Conservation (phyloP, 1,284 basidiomycete species). For the Neonothopanus nambi region DNA sequence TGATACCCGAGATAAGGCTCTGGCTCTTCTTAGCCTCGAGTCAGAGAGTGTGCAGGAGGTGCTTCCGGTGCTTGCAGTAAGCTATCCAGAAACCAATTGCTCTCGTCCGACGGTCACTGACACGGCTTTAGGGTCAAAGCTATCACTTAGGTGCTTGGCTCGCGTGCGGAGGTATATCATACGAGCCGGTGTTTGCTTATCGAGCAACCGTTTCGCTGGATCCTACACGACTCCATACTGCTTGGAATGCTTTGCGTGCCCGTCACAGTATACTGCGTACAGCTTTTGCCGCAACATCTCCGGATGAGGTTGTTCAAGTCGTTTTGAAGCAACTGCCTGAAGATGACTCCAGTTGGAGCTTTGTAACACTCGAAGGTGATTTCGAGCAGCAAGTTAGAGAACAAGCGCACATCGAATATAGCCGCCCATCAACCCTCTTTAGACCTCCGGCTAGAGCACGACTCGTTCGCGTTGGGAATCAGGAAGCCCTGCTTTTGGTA, state of each 20-base stretch:
- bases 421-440: slow-evolving; percentile 5
- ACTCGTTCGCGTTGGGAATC: slow-evolving; percentile 9
- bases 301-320: slow-evolving; percentile 9
- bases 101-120: neutral
- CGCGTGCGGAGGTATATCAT: slow-evolving; percentile 11
- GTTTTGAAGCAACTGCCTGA: neutral
- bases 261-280: slow-evolving; percentile 11
- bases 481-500: slow-evolving; percentile 8
- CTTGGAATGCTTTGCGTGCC: slow-evolving; percentile 7
- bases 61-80: slow-evolving; percentile 12
- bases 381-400: slow-evolving; percentile 7
- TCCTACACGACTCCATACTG: neutral
- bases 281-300: slow-evolving; percentile 10
- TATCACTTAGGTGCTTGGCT: slow-evolving; percentile 14
- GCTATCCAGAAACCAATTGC: neutral
- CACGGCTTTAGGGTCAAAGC: slow-evolving; percentile 8
- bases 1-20: neutral
- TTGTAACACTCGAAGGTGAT: slow-evolving; percentile 8
- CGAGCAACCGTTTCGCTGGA: neutral
- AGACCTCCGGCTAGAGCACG: slow-evolving; percentile 9
- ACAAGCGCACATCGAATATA: slow-evolving; percentile 6
- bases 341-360: neutral
- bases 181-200: slow-evolving; percentile 13
- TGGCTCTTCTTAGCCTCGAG: neutral
- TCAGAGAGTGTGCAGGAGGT: slow-evolving; percentile 9